Evolutionary conservation across 768 basidiomycete species (phyloP).

Genomic region (Jaapia argillacea): DNA sequence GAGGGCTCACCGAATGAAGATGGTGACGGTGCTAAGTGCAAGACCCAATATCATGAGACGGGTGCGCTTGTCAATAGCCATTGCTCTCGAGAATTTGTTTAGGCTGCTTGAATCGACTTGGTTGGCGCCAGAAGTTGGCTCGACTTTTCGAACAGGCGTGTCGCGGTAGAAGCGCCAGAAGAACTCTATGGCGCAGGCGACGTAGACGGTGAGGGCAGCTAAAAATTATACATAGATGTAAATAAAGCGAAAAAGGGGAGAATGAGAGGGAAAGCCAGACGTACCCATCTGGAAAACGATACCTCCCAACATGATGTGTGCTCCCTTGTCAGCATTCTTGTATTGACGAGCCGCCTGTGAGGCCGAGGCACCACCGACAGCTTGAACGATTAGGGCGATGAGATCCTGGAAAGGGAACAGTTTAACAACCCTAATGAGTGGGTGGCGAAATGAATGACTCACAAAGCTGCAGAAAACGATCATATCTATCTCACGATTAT

Average conservation of each 20-base stretch:
- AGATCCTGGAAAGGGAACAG: conserved; percentile 20
- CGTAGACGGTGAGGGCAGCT: conserved; percentile 35
- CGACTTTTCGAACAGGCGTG: conserved; percentile 3
- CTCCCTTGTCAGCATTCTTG: conserved; percentile 11
- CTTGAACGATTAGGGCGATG: conserved; percentile 28
- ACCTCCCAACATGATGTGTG: conserved; percentile 20
- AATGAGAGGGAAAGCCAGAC: conserved; percentile 4
- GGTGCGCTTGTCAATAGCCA: not conserved
- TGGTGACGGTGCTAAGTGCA: conserved; percentile 8
- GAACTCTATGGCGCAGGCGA: conserved; percentile 33
- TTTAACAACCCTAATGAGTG: not conserved
- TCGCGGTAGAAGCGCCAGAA: conserved; percentile 21
- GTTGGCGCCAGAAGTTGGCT: not conserved
- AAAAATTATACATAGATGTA: not conserved
- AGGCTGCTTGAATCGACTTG: not conserved
- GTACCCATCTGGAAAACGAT: conserved; percentile 16
- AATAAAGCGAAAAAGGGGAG: not conserved
- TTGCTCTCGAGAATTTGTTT: not conserved
- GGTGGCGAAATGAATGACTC: conserved; percentile 3
- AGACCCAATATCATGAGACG: conserved; percentile 9
- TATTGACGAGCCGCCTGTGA: conserved; percentile 9
- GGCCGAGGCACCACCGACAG: conserved; percentile 25
- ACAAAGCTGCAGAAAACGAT: conserved; percentile 19
- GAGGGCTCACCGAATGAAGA: conserved; percentile 12
- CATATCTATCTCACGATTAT: conserved; percentile 20